Base-by-base conservation (phyloP, 768 basidiomycete genomes). In the Hortiboletus flavorubellus region DNA sequence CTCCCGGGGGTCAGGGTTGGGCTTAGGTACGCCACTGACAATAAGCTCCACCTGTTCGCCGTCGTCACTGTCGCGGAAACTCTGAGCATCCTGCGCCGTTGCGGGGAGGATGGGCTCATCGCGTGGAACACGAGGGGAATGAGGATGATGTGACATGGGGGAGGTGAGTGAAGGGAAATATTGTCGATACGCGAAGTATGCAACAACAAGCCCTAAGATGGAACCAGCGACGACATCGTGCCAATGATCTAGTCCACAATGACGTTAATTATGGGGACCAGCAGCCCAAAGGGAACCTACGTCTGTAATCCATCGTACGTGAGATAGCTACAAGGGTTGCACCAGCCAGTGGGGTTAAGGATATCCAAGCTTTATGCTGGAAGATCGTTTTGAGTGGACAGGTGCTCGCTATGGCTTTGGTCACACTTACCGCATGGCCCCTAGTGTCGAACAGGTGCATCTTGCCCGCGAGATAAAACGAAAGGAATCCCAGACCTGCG, bases 291-390 rank as follows among this genome's bases (percentile, higher is more conserved):
- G 14, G 14, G 48, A 49, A 8, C 52, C 21, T 64, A 91, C 89
- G 93, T 54, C 93, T 81, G 62, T 88, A 87, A 71, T 96, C 94
- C 89, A 95, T 94, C 3, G 91, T 94, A 18, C 95, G 84, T 7
- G 87, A 89, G 49, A 94, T 84, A 4, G 90, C 90, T 9, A 92
- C 86, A 5, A 92, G 73, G 11, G 85, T 76, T 2, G 93, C 94
- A 9, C 80, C 93, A 33, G 84, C 72, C 44, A 96, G 79, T 2
- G 96, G 97, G 0, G 82, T 69, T 0, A 94, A 63, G 0, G 89
- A 78, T 40, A 95, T 69, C 95, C 95, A 99, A 14, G 90, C 86
- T 69, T 93, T 94, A 23, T 80, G 72, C 81, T 86, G 54, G 33
- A 52, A 49, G 23, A 65, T 41, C 35, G 11, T 46, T 30, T 55